Base-by-base conservation (phyloP, 164 flowering plant genomes). In the Annona cherimola region DNA sequence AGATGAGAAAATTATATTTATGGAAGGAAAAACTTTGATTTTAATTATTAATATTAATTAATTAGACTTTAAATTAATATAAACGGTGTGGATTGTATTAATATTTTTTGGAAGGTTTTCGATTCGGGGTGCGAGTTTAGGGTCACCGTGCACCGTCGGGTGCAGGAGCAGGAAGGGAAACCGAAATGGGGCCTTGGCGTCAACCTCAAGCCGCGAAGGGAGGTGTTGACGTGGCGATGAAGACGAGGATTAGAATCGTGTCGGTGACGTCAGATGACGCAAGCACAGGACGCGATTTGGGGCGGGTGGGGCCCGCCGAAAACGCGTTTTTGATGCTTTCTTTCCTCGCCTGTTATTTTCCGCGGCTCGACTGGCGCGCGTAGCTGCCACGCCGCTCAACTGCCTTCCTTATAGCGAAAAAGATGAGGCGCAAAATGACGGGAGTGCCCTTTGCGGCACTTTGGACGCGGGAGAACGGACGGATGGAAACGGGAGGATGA, bases 231-330 rank as follows among this genome's bases (percentile, higher is more conserved):
- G 60, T 68, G 59, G 70, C 60, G 35, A 6, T 19, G 7, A n/a
- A 20, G 57, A 20, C 43, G 2, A 19, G 4, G 18, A 42, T 26
- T 0, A 26, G 35, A 26, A 26, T 26, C 35, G 35, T 26, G 35
- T 26, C 20, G 46, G 45, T 69, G 71, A 69, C 71, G 71, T 40
- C 71, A 69, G 62, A 44, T 55, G 63, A 69, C 54, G 63, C 63
- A 26, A 57, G 18, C 62, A 69, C 54, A 26, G 69, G 45, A 43
- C 18, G 69, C 35, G 63, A 18, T n/a, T 8, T n/a, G 35, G 5
- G 18, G 11, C 20, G 63, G 18, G 63, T 18, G 63, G 63, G 63
- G 8, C 63, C 63, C 63, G 19, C 20, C 5, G 63, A 20, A 20
- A 20, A 61, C 35, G 63, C 63, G 20, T 61, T 61, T 61, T 4